Conservation (phyloP, 2,329 filamentous ascomycete genomes). For the Penicillium brevicompactum region DNA sequence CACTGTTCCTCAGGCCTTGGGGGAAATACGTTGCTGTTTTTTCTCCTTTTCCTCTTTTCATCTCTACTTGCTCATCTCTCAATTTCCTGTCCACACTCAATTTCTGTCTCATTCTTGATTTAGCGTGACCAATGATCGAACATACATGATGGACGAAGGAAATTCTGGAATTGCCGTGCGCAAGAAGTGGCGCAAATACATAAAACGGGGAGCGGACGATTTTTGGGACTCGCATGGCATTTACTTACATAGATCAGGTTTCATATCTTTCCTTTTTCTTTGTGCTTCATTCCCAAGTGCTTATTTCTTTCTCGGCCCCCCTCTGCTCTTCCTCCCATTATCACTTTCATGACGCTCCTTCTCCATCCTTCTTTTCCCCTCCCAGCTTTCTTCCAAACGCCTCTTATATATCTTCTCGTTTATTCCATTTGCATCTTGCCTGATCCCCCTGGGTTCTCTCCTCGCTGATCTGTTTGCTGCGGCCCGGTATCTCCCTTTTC, state of each 20-base stretch:
- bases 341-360: conserved; percentile 22
- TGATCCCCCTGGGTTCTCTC: conserved; percentile 20
- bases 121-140: conserved; percentile 46
- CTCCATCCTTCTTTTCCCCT: conserved; percentile 19
- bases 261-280: conserved; percentile 34
- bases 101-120: conserved; percentile 39
- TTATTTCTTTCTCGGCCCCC: conserved; percentile 11
- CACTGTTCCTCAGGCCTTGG: conserved; percentile 17
- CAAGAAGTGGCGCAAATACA: conserved; percentile 40
- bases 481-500: conserved; percentile 13
- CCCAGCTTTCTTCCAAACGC: conserved; percentile 9
- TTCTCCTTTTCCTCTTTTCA: conserved; percentile 17
- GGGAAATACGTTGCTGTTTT: conserved; percentile 21
- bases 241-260: conserved; percentile 39
- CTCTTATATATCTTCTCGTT: conserved; percentile 17
- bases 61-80: neutral
- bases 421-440: conserved; percentile 21
- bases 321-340: conserved; percentile 13
- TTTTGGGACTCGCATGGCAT: conserved; percentile 43
- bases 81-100: conserved; percentile 18
- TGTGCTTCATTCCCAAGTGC: conserved; percentile 13
- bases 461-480: conserved; percentile 24
- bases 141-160: conserved; percentile 43
- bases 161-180: conserved; percentile 36
- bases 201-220: conserved; percentile 42